Evolutionary conservation across 2,329 filamentous ascomycete genomes (phyloP).

Genomic region (Venturia effusa): DNA sequence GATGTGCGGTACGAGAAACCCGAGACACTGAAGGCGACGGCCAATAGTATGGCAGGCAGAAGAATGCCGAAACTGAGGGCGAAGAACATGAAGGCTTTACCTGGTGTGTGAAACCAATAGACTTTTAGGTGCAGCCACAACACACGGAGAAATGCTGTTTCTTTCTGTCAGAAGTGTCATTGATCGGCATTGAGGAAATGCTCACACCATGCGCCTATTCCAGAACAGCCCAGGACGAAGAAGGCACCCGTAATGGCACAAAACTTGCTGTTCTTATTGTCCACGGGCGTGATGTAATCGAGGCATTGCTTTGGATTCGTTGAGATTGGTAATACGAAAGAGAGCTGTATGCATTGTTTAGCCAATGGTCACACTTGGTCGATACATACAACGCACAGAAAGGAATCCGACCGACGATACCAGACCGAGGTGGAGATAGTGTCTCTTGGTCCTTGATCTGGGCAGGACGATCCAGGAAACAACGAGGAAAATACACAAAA

Average conservation of each 20-base stretch:
- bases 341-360: constrained; percentile 43
- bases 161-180: not conserved
- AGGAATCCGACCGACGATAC: constrained; percentile 38
- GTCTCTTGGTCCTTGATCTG: constrained; percentile 71
- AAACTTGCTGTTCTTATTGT: constrained; percentile 61
- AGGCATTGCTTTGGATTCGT: constrained; percentile 58
- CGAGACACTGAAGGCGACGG: constrained; percentile 20
- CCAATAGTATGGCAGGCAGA: constrained; percentile 22
- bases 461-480: constrained; percentile 69
- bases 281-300: constrained; percentile 75
- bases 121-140: constrained; percentile 29
- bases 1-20: constrained; percentile 29
- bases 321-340: constrained; percentile 72
- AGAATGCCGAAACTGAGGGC: constrained; percentile 22
- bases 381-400: not conserved
- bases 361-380: not conserved
- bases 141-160: constrained; percentile 22
- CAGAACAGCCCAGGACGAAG: constrained; percentile 61
- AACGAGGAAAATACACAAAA: constrained; percentile 62
- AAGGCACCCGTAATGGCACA: constrained; percentile 75
- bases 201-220: constrained; percentile 66
- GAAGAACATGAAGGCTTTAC: constrained; percentile 20
- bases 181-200: constrained; percentile 18
- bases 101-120: constrained; percentile 26
- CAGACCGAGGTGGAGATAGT: constrained; percentile 77